Evolutionary conservation across 1,284 basidiomycete genomes (phyloP).

Genomic region (Malassezia furfur): DNA sequence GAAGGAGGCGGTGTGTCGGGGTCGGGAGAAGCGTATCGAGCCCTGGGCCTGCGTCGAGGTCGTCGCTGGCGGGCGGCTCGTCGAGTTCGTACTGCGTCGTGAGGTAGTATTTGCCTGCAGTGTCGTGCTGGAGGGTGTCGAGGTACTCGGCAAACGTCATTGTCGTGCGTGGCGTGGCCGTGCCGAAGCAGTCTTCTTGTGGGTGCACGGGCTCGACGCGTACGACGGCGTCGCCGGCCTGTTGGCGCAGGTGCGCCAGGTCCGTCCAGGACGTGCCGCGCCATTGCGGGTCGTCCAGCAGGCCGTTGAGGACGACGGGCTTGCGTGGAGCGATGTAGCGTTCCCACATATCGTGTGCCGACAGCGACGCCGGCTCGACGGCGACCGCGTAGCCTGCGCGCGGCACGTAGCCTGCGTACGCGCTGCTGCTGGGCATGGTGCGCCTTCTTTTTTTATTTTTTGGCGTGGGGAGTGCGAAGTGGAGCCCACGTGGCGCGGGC

Average conservation of each 20-base stretch:
- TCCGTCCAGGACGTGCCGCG: constrained; percentile 35
- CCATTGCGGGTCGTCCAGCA: constrained; percentile 27
- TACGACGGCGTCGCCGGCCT: constrained; percentile 32
- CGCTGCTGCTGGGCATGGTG: too few relatives aligned
- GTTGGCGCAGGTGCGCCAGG: constrained; percentile 23
- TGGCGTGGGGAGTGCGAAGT: too few relatives aligned
- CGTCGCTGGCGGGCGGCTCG: constrained; percentile 17
- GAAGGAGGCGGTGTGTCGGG: constrained; percentile 33
- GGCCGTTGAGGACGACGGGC: constrained; percentile 37
- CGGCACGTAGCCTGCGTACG: constrained; percentile 16
- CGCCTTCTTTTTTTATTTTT: too few relatives aligned
- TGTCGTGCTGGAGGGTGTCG: constrained; percentile 26
- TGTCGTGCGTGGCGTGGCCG: constrained; percentile 24
- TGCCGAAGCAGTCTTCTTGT: constrained; percentile 31
- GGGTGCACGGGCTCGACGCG: constrained; percentile 44
- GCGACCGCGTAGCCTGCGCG: background rate
- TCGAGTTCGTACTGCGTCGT: constrained; percentile 43
- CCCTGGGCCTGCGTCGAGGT: constrained; percentile 21
- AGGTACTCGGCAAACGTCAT: constrained; percentile 30
- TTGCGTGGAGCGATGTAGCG: constrained; percentile 29
- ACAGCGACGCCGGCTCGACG: constrained; percentile 16
- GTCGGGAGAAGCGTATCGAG: constrained; percentile 37
- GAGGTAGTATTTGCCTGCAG: constrained; percentile 36
- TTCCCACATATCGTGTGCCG: constrained; percentile 31
- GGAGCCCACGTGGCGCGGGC: background rate